Conservation (phyloP, 768 basidiomycete genomes). For the Rhodotorula graminis region DNA sequence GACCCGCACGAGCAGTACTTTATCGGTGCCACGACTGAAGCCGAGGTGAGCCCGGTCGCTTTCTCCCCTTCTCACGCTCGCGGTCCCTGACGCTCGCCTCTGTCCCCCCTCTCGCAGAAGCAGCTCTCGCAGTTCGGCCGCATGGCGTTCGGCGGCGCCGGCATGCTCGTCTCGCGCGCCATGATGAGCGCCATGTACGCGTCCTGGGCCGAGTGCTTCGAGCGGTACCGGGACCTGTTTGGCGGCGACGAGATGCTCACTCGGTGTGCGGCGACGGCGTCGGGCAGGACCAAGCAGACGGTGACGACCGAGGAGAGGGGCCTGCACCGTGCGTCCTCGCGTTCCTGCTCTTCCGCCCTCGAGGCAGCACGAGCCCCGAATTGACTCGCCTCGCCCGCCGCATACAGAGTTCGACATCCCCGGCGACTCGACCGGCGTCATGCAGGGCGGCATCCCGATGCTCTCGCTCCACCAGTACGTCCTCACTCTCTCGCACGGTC, state of each 20-base stretch:
- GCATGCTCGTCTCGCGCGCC: slow-evolving; percentile 22
- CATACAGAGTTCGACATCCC: slow-evolving; percentile 40
- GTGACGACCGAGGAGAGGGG: slow-evolving; percentile 34
- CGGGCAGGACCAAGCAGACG: slow-evolving; percentile 18
- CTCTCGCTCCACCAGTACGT: slow-evolving; percentile 37
- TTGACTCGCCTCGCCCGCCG: background rate
- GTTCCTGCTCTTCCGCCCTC: too few relatives aligned
- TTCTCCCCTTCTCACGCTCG: too few relatives aligned
- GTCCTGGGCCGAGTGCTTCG: slow-evolving; percentile 28
- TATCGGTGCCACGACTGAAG: slow-evolving; percentile 34
- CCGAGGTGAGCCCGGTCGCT: background rate
- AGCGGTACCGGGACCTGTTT: slow-evolving; percentile 29
- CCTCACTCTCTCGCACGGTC: background rate
- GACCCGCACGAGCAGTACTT: slow-evolving; percentile 24
- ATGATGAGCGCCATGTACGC: slow-evolving; percentile 23
- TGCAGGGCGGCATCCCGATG: slow-evolving; percentile 38
- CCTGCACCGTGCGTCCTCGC: slow-evolving; percentile 32
- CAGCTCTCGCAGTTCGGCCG: slow-evolving; percentile 34
- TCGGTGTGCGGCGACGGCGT: slow-evolving; percentile 34
- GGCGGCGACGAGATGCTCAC: slow-evolving; percentile 42
- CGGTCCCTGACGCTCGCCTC: too few relatives aligned
- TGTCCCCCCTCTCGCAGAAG: background rate
- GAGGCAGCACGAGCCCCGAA: too few relatives aligned
- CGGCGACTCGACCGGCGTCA: slow-evolving; percentile 39
- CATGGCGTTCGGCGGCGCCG: slow-evolving; percentile 40